Percentiles rank a stretch among this genome's conserved stretches.
Conservation (phyloP, 805 yeast genomes). For the Saccharomyces jurei region DNA sequence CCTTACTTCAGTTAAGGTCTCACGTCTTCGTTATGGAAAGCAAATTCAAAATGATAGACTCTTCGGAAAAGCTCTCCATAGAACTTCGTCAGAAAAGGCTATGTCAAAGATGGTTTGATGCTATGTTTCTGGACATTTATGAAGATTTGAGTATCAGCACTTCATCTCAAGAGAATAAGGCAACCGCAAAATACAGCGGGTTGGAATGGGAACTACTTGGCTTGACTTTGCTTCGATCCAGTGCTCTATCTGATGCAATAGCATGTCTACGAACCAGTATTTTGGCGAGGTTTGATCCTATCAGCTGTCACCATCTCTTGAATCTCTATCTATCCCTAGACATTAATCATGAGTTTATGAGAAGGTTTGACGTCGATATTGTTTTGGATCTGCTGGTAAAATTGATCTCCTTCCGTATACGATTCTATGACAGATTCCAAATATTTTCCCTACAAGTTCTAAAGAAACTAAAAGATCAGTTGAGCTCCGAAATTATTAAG, state of each 20-base stretch:
- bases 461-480: slow-evolving; percentile 27
- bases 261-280: slow-evolving; percentile 48
- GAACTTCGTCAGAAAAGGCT: slow-evolving; percentile 21
- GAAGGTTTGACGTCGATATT: slow-evolving; percentile 28
- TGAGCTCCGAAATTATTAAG: slow-evolving; percentile 13
- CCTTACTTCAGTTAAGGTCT: slow-evolving; percentile 55
- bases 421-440: slow-evolving; percentile 57
- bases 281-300: slow-evolving; percentile 51
- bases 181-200: slow-evolving; percentile 43
- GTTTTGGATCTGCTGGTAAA: slow-evolving; percentile 39
- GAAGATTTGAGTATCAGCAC: slow-evolving; percentile 30
- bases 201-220: slow-evolving; percentile 73
- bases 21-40: slow-evolving; percentile 74
- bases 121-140: slow-evolving; percentile 28
- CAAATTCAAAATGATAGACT: slow-evolving; percentile 34
- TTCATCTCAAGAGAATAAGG: slow-evolving; percentile 21
- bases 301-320: slow-evolving; percentile 45
- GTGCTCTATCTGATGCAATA: slow-evolving; percentile 40
- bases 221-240: slow-evolving; percentile 40
- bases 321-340: slow-evolving; percentile 29
- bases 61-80: slow-evolving; percentile 12
- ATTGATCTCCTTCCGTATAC: slow-evolving; percentile 50
- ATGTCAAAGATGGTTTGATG: slow-evolving; percentile 30
- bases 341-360: slow-evolving; percentile 5
- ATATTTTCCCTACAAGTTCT: slow-evolving; percentile 38